phyloP scores from a whole-genome alignment of 805 yeast species.

The Yarrowia porcina region DNA sequence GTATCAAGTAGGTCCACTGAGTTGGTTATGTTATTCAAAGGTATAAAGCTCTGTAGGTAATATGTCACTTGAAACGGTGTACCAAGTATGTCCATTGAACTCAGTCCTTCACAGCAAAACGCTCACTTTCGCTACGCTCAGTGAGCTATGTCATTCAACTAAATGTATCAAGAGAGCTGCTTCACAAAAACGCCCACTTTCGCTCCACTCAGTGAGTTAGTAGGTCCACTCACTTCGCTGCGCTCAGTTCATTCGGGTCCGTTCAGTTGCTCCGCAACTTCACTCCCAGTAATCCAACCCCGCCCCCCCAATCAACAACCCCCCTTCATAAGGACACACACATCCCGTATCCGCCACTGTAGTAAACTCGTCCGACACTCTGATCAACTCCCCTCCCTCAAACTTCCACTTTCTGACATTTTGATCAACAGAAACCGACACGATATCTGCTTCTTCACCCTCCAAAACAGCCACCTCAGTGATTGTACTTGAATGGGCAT shows the following conservation, averaged over 20 bases:
- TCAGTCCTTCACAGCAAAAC: too few relatives aligned
- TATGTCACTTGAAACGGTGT: too few relatives aligned
- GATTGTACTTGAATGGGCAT: slow-evolving; percentile 85
- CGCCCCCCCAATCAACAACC: slow-evolving; percentile 67
- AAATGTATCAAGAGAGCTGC: too few relatives aligned
- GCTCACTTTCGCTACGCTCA: too few relatives aligned
- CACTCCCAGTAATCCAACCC: slow-evolving; percentile 65
- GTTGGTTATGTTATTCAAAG: too few relatives aligned
- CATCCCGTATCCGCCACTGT: slow-evolving; percentile 89
- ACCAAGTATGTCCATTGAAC: too few relatives aligned
- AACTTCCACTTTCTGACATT: slow-evolving; percentile 61
- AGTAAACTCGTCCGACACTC: slow-evolving; percentile 53
- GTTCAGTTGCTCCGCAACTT: too few relatives aligned
- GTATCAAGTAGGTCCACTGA: too few relatives aligned
- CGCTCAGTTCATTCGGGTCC: neutral
- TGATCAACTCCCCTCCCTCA: slow-evolving; percentile 34
- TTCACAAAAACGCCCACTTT: too few relatives aligned
- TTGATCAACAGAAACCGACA: slow-evolving; percentile 84
- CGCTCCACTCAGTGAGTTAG: neutral
- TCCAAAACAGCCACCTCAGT: slow-evolving; percentile 51
- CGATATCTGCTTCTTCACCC: slow-evolving; percentile 34
- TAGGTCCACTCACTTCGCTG: neutral
- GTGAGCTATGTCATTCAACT: too few relatives aligned
- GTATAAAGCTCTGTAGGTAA: too few relatives aligned
- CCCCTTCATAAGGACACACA: slow-evolving; percentile 39